phyloP scores from a whole-genome alignment of 139 green algal species.

The Micromonas pusilla region DNA sequence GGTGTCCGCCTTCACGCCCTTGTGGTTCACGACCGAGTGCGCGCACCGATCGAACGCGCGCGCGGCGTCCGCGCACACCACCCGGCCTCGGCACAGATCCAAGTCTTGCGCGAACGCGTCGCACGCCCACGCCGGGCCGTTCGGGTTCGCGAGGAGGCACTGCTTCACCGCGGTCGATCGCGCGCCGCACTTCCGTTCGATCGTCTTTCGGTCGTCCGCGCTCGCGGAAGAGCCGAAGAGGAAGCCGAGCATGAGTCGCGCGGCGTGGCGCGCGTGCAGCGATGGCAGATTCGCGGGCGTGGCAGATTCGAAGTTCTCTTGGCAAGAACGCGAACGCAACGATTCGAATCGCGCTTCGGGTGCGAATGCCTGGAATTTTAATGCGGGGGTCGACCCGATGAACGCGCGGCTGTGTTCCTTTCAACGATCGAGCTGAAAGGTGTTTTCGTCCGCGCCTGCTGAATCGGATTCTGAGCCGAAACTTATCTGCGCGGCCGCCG shows the following conservation, averaged over 20 bases:
- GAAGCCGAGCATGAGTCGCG: background rate
- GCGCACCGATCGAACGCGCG: background rate
- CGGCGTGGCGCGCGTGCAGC: too few relatives aligned
- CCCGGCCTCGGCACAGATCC: background rate
- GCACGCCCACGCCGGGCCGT: background rate
- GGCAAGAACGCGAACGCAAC: too few relatives aligned
- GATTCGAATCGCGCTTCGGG: too few relatives aligned
- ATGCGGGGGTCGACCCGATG: too few relatives aligned
- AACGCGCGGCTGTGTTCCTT: too few relatives aligned
- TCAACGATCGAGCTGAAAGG: too few relatives aligned
- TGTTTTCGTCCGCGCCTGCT: too few relatives aligned
- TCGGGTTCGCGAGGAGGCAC: background rate
- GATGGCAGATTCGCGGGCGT: too few relatives aligned
- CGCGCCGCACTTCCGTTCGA: background rate
- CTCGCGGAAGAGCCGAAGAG: background rate
- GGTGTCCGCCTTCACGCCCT: background rate
- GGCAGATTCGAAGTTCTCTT: too few relatives aligned
- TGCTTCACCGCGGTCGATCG: background rate
- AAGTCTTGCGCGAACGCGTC: background rate
- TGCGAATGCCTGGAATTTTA: too few relatives aligned
- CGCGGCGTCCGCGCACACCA: background rate
- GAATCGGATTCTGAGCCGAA: too few relatives aligned
- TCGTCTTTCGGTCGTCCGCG: background rate
- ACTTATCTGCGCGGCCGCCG: too few relatives aligned
- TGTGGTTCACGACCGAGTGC: background rate